phyloP scores from a whole-genome alignment of 176 grass and related monocot species.

The Carex littledalei region DNA sequence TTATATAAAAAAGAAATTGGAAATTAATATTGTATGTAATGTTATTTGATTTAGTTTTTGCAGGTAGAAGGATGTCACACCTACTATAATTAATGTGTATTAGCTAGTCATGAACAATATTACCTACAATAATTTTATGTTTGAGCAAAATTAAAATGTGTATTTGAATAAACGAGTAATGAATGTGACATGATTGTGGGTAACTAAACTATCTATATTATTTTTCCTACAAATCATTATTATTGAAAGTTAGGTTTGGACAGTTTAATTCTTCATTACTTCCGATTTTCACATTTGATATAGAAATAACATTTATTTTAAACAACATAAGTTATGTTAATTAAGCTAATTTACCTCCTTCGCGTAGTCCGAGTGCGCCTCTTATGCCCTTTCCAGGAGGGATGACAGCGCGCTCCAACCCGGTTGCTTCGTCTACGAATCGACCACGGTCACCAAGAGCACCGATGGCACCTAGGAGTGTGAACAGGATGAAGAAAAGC shows the following conservation, averaged over 20 bases:
- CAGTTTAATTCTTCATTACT: background rate
- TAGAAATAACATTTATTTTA: background rate
- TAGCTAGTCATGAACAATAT: background rate
- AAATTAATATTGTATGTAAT: background rate
- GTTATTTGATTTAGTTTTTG: background rate
- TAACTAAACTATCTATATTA: background rate
- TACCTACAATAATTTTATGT: background rate
- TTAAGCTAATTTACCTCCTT: slow-evolving; percentile 51
- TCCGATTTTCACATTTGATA: background rate
- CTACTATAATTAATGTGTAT: background rate
- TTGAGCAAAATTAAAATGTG: background rate
- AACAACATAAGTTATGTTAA: background rate
- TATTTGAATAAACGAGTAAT: background rate
- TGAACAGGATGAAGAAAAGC: slow-evolving; percentile 99
- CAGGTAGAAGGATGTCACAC: background rate
- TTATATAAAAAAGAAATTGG: background rate
- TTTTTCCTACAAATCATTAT: background rate
- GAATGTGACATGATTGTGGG: background rate
- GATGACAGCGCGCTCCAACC: slow-evolving; percentile 82
- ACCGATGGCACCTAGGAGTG: slow-evolving; percentile 93
- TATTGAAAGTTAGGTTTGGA: background rate
- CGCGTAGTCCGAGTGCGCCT: slow-evolving; percentile 64
- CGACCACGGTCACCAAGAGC: slow-evolving; percentile 83
- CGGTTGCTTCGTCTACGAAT: slow-evolving; percentile 71
- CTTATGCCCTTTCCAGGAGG: slow-evolving; percentile 80